Percentiles rank a stretch among this genome's conserved stretches.
phyloP scores from a whole-genome alignment of 73 alveolate species.

The Paramecium biaurelia region DNA sequence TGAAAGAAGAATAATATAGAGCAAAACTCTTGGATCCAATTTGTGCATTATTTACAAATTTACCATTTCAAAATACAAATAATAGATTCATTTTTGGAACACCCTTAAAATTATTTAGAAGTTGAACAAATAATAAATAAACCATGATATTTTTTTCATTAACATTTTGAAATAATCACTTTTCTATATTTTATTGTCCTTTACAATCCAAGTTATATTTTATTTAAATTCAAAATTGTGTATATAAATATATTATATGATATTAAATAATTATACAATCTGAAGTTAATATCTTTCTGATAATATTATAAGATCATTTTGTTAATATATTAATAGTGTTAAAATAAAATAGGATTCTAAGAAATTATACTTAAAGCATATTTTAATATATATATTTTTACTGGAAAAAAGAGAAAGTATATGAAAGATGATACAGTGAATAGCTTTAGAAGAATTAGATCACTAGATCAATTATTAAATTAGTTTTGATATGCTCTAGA shows the following conservation, averaged over 20 bases:
- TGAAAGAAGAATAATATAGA: background rate
- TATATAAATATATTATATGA: no score
- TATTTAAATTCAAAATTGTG: no score
- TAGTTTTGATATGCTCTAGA: background rate
- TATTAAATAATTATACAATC: no score
- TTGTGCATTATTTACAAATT: background rate
- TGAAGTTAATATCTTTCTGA: no score
- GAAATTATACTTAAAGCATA: background rate
- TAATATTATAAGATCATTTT: no score
- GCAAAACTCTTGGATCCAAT: conserved; percentile 7
- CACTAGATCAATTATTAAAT: background rate
- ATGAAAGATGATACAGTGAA: background rate
- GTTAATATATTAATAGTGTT: background rate
- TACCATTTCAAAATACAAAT: background rate
- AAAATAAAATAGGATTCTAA: background rate
- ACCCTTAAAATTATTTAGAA: background rate
- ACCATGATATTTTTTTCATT: no score
- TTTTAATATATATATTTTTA: background rate
- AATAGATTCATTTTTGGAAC: background rate
- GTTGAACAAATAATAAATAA: background rate
- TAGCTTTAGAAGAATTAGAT: background rate
- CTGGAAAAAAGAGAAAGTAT: background rate
- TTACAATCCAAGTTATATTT: no score
- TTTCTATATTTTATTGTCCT: no score
- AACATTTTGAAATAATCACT: background rate